Base-by-base conservation (phyloP, 2,329 filamentous ascomycete species). In the Pseudocercospora pini-densiflorae region DNA sequence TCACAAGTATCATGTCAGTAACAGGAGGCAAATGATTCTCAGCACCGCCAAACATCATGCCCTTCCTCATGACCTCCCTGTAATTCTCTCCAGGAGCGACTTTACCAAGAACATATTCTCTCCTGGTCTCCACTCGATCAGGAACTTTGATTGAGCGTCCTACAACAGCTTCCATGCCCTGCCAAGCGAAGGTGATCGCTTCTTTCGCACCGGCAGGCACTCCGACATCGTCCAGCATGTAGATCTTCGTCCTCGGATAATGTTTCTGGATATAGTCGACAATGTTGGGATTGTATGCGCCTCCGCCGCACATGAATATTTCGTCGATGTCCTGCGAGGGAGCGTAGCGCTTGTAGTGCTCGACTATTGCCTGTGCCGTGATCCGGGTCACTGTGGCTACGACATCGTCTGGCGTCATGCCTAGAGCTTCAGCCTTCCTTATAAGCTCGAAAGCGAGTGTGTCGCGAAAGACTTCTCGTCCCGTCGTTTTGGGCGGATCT, bases 251-350 rank as follows among this genome's bases (percentile, higher is more conserved):
- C 43, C 80, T 77, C 14, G 82, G 86, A 70, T 82, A 85, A 66
- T 80, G 76, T 62, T 74, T 71, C 73, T 86, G 83, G 68, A 89
- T 83, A 72, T 82, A 86, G 6, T 81, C 73, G 2, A 80, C 80
- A 69, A 89, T 88, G 69, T 87, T 88, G 1, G 84, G 83, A 71
- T 89, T 88, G 66, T 83, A 81, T 0, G 86, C 86, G 19, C 86
- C 86, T 5, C 85, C 85, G 10, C 87, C 87, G 73, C 86, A 88
- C 82, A 89, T 85, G 78, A 86, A 89, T 43, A 89, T 81, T 76
- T 89, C 86, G 4, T 79, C 81, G 62, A 87, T 55, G 31, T 55
- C 24, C 69, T 78, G 78, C 31, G 76, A 76, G 5, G 84, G 82
- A 55, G 83, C 81, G 65, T 86, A 87, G 33, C 83, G 81, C 8